phyloP scores from a whole-genome alignment of 495 filamentous ascomycete species.

The Alectoria sarmentosa region DNA sequence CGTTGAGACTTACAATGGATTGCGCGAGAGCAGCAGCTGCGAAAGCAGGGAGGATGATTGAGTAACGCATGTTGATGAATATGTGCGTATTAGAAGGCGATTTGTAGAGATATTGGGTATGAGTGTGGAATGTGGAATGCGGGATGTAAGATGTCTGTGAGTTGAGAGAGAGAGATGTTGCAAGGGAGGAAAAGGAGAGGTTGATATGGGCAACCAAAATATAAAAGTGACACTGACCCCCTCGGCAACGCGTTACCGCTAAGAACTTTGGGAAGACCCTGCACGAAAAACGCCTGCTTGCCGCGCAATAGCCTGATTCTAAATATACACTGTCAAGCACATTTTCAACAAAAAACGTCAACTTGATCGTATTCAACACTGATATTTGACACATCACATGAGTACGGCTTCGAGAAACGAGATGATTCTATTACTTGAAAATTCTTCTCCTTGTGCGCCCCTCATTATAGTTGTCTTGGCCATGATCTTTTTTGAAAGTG shows the following conservation, averaged over 20 bases:
- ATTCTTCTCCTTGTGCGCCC: neutral
- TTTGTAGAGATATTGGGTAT: neutral
- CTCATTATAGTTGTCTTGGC: too few relatives aligned
- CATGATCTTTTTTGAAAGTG: neutral
- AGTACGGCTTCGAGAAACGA: neutral
- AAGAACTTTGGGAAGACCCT: neutral
- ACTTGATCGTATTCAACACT: too few relatives aligned
- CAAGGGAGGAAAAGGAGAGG: neutral
- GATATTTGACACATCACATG: neutral
- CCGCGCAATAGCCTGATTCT: constrained; percentile 2
- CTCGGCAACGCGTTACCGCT: neutral
- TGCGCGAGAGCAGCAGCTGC: constrained; percentile 13
- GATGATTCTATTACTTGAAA: too few relatives aligned
- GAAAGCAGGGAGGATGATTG: constrained; percentile 17
- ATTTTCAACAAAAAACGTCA: too few relatives aligned
- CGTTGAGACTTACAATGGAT: constrained; percentile 6
- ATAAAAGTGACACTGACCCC: neutral
- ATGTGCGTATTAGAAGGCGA: neutral
- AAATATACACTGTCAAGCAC: neutral
- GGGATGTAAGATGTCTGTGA: neutral
- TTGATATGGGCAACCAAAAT: constrained; percentile 12
- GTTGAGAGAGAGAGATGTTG: neutral
- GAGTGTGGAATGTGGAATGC: neutral
- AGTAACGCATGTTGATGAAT: constrained; percentile 18
- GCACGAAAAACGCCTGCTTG: neutral